These are phyloP conservation scores for Arachnomyces sp. DNA, from an alignment of 2,329 filamentous ascomycete species.

Conservation along the genomic window DNA sequence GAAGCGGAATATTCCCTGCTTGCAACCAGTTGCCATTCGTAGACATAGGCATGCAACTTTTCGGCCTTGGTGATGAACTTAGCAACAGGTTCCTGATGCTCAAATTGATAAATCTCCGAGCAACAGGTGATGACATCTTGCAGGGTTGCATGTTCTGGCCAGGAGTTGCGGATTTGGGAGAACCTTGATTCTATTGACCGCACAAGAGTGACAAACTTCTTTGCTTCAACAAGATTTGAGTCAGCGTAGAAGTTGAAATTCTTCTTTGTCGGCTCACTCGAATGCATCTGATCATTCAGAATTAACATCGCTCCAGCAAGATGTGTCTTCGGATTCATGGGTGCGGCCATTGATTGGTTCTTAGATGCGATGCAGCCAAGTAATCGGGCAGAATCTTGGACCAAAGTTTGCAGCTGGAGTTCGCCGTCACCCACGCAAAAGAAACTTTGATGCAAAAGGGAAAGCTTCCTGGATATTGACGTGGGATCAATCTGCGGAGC, in stretches of 20 bases:
- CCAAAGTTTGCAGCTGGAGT: constrained; percentile 23
- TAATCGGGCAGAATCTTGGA: constrained; percentile 28
- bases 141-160: constrained; percentile 71
- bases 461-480: constrained; percentile 53
- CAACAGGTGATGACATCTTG: constrained; percentile 70
- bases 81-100: constrained; percentile 74
- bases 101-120: constrained; percentile 65
- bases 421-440: constrained; percentile 26
- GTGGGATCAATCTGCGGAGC: constrained; percentile 40
- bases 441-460: constrained; percentile 50
- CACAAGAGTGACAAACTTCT: constrained; percentile 63
- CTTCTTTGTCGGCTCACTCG: constrained; percentile 30
- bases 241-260: constrained; percentile 86
- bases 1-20: constrained; percentile 68
- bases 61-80: constrained; percentile 81
- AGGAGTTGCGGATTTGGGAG: constrained; percentile 54
- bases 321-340: constrained; percentile 42
- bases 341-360: constrained; percentile 16
- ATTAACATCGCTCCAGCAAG: constrained; percentile 60
- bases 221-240: constrained; percentile 66
- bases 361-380: constrained; percentile 28
- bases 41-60: constrained; percentile 73
- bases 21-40: constrained; percentile 94
- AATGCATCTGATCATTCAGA: constrained; percentile 54
- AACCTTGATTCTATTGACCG: constrained; percentile 66